A percentile compares a stretch with the other conserved stretches of the same genome.
Conservation (phyloP, 2,329 filamentous ascomycete species). For the Aureobasidium sp. region DNA sequence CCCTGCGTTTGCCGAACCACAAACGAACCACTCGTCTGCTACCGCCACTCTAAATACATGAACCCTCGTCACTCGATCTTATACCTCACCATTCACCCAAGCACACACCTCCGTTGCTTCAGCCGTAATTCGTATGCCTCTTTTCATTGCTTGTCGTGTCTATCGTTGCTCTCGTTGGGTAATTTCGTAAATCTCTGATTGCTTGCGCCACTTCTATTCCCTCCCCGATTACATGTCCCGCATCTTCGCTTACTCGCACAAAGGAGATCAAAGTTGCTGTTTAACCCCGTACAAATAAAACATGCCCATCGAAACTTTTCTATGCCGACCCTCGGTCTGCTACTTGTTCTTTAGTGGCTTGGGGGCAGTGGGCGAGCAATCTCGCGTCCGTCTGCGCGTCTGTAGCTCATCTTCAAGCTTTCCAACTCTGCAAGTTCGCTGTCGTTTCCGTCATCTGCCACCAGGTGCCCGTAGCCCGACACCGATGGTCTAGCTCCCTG, state of each 20-base stretch:
- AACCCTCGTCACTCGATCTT: not conserved
- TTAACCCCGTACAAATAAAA: not conserved
- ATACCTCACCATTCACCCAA: not conserved
- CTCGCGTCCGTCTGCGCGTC: slow-evolving; percentile 36
- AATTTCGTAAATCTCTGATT: not conserved
- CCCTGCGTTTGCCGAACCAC: not conserved
- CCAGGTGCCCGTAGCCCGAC: not conserved
- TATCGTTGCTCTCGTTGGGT: not conserved
- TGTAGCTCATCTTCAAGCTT: slow-evolving; percentile 35
- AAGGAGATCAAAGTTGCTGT: not conserved
- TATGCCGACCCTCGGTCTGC: not conserved
- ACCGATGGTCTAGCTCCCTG: slow-evolving; percentile 34
- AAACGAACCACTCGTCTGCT: not conserved
- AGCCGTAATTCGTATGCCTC: not conserved
- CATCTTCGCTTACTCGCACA: not conserved
- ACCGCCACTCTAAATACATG: not conserved
- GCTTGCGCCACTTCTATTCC: not conserved
- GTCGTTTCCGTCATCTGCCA: slow-evolving; percentile 30
- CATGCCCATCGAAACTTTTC: not conserved
- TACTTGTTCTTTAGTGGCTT: not conserved
- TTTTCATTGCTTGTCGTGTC: not conserved
- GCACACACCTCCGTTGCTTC: not conserved
- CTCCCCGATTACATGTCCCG: not conserved
- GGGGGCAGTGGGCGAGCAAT: slow-evolving; percentile 21
- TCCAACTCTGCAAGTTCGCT: slow-evolving; percentile 23